Base-by-base conservation (phyloP, 116 monocot genomes). In the Thalassia testudinum region DNA sequence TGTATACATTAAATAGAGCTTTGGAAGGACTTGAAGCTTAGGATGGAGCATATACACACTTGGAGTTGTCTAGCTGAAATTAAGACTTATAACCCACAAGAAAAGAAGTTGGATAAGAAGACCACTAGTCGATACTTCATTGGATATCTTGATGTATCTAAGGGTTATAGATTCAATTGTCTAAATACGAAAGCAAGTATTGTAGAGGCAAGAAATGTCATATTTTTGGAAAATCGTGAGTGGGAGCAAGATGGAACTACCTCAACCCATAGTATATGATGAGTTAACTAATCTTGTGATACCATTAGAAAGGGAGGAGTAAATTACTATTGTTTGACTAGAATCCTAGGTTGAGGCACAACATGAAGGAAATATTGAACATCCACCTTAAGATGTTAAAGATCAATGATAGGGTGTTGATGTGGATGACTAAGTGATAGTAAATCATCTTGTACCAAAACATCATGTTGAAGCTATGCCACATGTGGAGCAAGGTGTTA, bases 1-100 rank as follows among this genome's bases (percentile, higher is more conserved):
- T 24, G 22, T 61, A 60, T 13, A 34, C 60, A 30, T 34, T 68
- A n/a, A 61, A 68, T 56, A 54, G 11, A 27, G 21, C 17, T n/a
- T 1, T 62, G 37, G 40, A 52, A 34, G 18, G 40, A 42, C 3
- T 43, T 2, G 27, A 54, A 53, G 53, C 43, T 43, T 21, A 53
- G 37, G 19, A 18, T 63, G 11, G 10, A 28, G 4, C 49, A 57
- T 19, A 19, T 63, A 6, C 43, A 53, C 24, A 27, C 54, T 56
- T 73, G 61, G 66, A 23, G 58, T 17, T 67, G 62, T 58, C 57
- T 11, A 40, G 57, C 44, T 34, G 28, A 67, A 29, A 61, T 37
- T 12, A 56, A 40, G 43, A 24, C 54, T 52, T 5, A 34, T 34
- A 34, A 34, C 10, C 30, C 30, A 54, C 16, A 61, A n/a, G 22